phyloP scores from a whole-genome alignment of 495 filamentous ascomycete genomes.

The Aspergillus olivimuriae region DNA sequence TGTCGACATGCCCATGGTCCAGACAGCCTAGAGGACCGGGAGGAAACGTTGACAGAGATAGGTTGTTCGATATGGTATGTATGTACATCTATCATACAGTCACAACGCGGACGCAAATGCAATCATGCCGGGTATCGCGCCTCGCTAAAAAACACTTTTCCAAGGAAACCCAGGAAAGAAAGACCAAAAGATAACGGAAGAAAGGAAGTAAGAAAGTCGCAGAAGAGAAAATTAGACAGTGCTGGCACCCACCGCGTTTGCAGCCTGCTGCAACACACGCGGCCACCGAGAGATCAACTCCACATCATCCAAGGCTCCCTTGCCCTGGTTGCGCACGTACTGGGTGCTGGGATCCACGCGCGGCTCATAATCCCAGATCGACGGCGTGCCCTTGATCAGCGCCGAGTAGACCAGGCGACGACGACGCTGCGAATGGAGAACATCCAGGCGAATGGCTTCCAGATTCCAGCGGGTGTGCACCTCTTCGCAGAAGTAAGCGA shows the following conservation, averaged over 20 bases:
- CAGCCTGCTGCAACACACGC: slow-evolving; percentile 34
- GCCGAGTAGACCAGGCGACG: slow-evolving; percentile 69
- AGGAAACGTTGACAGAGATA: no score
- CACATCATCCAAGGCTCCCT: slow-evolving; percentile 39
- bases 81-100: slow-evolving; percentile 1
- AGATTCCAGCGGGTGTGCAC: slow-evolving; percentile 67
- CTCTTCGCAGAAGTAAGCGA: slow-evolving; percentile 58
- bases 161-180: no score
- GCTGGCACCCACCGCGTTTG: slow-evolving; percentile 20
- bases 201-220: slow-evolving; percentile 7
- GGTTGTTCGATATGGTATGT: slow-evolving; percentile 1
- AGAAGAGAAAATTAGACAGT: slow-evolving; percentile 6
- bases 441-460: slow-evolving; percentile 58
- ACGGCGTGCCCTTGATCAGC: slow-evolving; percentile 60
- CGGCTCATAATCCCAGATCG: slow-evolving; percentile 74
- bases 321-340: slow-evolving; percentile 49
- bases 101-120: slow-evolving; percentile 1
- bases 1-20: no score
- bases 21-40: no score
- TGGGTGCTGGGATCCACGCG: slow-evolving; percentile 64
- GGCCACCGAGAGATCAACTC: slow-evolving; percentile 44
- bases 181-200: no score
- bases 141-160: slow-evolving; percentile 20
- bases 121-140: slow-evolving; percentile 32
- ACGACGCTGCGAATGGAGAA: slow-evolving; percentile 64